Base-by-base conservation (phyloP, 768 basidiomycete species). In the Dacryopinax spathularia region DNA sequence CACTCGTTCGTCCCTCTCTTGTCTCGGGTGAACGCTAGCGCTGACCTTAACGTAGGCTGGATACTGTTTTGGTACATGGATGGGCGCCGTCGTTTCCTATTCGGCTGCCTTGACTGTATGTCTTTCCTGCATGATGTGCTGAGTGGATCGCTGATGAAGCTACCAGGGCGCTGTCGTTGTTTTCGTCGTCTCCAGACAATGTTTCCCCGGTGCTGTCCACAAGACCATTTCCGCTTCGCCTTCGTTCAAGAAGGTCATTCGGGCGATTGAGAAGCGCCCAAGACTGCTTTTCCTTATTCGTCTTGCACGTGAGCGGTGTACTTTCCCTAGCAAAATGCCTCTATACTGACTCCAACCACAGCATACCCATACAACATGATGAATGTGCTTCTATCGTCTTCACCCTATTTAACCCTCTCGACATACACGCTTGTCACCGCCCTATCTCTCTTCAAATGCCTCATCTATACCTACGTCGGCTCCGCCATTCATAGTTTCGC, bases 351-450 rank as follows among this genome's bases (percentile, higher is more conserved):
- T 31, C 15, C 12, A 7, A 29, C 60, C 13, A 60, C 71, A 12
- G 71, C 73, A 25, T 72, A 73, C 64, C 72, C 74, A 12, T 75
- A 74, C 77, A 95, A 95, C 76, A 88, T 95, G 70, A 90, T 95
- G 85, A 96, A 95, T 77, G 89, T 88, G 70, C 84, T 96, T 59
- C 82, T 96, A 59, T 91, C 93, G 7, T 89, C 90, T 1, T 84
- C 88, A n/a, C 85, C 86, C 33, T 84, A 86, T 5, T 83, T 94
- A 68, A 86, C 85, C 3, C 78, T 93, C 66, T 79, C 79, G 66
- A 90, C 88, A 27, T 92, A 91, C 77, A 82, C 84, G 37, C 71
- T 82, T 60, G 87, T 88, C 78, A 91, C 93, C 25, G 86, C 85
- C 15, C 78, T 92, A 62, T 87, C 88, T 63, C 80, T 94, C 62